phyloP scores from a whole-genome alignment of 1,139 yeast genomes.

The Debaryomycetaceae sp. region DNA sequence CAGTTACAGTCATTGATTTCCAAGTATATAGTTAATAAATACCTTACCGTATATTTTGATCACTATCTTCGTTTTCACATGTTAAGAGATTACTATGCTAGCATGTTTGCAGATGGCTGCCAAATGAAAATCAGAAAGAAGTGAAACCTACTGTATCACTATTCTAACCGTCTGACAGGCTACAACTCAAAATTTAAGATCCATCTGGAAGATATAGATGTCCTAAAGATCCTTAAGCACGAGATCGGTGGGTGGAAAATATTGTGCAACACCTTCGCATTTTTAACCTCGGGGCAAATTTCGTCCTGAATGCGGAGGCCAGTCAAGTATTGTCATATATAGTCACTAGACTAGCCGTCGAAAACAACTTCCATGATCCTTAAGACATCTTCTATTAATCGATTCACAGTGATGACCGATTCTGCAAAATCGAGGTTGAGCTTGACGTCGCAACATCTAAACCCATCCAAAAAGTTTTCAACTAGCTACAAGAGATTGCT shows the following conservation, averaged over 20 bases:
- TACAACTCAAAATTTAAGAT: too few relatives aligned
- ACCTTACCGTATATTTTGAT: too few relatives aligned
- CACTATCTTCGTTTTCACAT: too few relatives aligned
- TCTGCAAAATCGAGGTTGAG: slow-evolving; percentile 18
- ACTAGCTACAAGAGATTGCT: slow-evolving; percentile 3
- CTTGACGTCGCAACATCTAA: slow-evolving; percentile 20
- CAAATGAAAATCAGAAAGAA: too few relatives aligned
- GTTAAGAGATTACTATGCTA: too few relatives aligned
- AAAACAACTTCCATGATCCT: not conserved
- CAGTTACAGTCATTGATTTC: too few relatives aligned
- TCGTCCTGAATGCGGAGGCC: not conserved
- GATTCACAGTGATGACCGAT: not conserved
- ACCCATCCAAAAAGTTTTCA: slow-evolving; percentile 10
- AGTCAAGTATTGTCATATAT: too few relatives aligned
- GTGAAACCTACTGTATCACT: too few relatives aligned
- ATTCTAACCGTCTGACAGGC: too few relatives aligned
- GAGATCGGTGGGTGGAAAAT: not conserved
- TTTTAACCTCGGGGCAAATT: not conserved
- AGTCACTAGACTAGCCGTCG: not conserved
- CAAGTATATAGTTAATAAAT: too few relatives aligned
- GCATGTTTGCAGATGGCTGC: too few relatives aligned
- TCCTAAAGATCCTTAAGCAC: not conserved
- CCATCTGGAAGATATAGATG: too few relatives aligned
- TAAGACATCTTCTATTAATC: not conserved
- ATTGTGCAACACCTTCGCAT: not conserved